Conservation (phyloP, 306 rosid species). For the Trifolium pratense region DNA sequence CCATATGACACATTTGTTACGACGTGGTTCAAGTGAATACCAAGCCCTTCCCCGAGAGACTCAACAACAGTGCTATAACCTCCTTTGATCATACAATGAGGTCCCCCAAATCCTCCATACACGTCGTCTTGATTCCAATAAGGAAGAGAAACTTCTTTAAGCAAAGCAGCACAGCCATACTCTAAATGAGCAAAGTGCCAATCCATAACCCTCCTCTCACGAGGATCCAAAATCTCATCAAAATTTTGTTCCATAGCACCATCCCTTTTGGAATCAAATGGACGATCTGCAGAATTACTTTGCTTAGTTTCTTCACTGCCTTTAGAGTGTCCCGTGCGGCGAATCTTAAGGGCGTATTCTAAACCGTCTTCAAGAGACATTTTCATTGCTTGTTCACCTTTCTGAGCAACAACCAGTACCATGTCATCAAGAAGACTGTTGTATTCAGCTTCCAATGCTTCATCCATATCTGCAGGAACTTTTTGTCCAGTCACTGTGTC, state of each 20-base stretch:
- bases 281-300: slow-evolving; percentile 43
- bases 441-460: slow-evolving; percentile 92
- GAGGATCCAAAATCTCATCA: slow-evolving; percentile 70
- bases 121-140: slow-evolving; percentile 98
- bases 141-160: slow-evolving; percentile 94
- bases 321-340: slow-evolving; percentile 61
- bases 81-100: slow-evolving; percentile 99
- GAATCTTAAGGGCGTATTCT: slow-evolving; percentile 85
- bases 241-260: slow-evolving; percentile 39
- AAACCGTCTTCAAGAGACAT: slow-evolving; percentile 99
- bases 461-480: slow-evolving; percentile 93
- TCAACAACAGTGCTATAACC: slow-evolving; percentile 91
- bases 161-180: slow-evolving; percentile 98
- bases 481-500: slow-evolving; percentile 78
- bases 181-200: slow-evolving; percentile 99
- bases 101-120: slow-evolving; percentile 99
- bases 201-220: slow-evolving; percentile 99
- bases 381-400: slow-evolving; percentile 82
- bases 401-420: slow-evolving; percentile 81
- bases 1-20: slow-evolving; percentile 83
- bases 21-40: slow-evolving; percentile 69
- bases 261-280: slow-evolving; percentile 43
- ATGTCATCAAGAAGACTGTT: slow-evolving; percentile 97
- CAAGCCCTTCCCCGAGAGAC: slow-evolving; percentile 89
- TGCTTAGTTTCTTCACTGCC: slow-evolving; percentile 55